phyloP scores from a whole-genome alignment of 2,329 filamentous ascomycete genomes.

The Hortaea sp. region DNA sequence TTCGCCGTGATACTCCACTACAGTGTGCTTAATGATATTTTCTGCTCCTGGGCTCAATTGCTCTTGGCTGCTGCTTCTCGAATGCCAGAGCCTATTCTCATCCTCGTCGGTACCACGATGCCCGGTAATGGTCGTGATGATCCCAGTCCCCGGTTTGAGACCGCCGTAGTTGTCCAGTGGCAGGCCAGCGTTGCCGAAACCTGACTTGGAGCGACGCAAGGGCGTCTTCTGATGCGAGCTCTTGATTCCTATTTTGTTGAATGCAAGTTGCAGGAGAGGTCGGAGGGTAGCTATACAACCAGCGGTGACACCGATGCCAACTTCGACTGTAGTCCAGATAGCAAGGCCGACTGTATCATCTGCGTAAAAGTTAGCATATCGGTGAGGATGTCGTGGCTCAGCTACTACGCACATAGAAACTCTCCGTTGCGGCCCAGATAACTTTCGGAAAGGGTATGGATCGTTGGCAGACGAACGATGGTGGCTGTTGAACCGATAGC shows the following conservation, averaged over 20 bases:
- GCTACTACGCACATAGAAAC: slow-evolving; percentile 29
- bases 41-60: slow-evolving; percentile 5
- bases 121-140: slow-evolving; percentile 6
- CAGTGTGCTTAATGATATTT: slow-evolving; percentile 10
- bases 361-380: slow-evolving; percentile 20
- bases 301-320: slow-evolving; percentile 29
- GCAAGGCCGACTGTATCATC: slow-evolving; percentile 30
- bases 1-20: slow-evolving; percentile 7
- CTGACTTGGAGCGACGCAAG: slow-evolving; percentile 3
- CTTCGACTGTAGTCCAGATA: slow-evolving; percentile 25
- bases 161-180: not conserved
- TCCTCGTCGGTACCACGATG: slow-evolving; percentile 5
- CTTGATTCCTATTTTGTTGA: slow-evolving; percentile 7
- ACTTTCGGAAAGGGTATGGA: slow-evolving; percentile 27
- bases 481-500: slow-evolving; percentile 43
- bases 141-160: not conserved
- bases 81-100: slow-evolving; percentile 1
- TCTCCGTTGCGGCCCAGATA: slow-evolving; percentile 26
- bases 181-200: not conserved
- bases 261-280: slow-evolving; percentile 32
- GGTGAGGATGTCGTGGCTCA: not conserved
- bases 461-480: slow-evolving; percentile 36
- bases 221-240: not conserved
- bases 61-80: slow-evolving; percentile 11
- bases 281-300: slow-evolving; percentile 40